These are phyloP conservation scores for Closterium sp. DNA, from an alignment of 139 green algal genomes.

Conservation along the genomic window DNA sequence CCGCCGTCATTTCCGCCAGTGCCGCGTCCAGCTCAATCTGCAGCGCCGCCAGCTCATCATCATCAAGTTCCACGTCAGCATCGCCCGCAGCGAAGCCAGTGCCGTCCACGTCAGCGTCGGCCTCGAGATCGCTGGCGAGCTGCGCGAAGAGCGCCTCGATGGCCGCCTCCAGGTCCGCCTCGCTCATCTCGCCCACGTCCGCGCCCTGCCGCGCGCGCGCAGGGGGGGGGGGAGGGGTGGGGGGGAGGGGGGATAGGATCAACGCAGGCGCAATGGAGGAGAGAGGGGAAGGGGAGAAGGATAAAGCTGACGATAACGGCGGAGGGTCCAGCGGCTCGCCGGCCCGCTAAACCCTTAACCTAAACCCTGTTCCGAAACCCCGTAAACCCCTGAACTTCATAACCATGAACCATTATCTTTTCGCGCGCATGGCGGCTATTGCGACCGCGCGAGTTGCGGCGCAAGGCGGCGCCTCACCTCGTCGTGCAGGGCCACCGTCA, in stretches of 20 bases:
- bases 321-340: not conserved
- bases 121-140: not conserved
- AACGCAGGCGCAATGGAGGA: not conserved
- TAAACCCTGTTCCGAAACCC: not conserved
- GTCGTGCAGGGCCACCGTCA: not conserved
- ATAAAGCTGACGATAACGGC: not conserved
- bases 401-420: not conserved
- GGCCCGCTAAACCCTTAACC: not conserved
- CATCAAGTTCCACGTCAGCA: not conserved
- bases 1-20: slow-evolving; percentile 7
- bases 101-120: not conserved
- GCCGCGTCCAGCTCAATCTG: not conserved
- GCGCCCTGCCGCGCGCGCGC: not conserved
- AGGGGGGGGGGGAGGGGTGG: not conserved
- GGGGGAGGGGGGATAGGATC: not conserved
- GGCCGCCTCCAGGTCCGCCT: not conserved
- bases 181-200: not conserved
- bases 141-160: not conserved
- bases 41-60: not conserved
- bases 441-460: not conserved
- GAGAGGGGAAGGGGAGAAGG: not conserved
- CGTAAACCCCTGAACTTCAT: not conserved
- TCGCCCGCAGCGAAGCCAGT: not conserved
- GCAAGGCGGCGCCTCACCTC: not conserved
- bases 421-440: not conserved